Conservation (phyloP, 176 grass and related monocot species). For the Hyparrhenia diplandra region DNA sequence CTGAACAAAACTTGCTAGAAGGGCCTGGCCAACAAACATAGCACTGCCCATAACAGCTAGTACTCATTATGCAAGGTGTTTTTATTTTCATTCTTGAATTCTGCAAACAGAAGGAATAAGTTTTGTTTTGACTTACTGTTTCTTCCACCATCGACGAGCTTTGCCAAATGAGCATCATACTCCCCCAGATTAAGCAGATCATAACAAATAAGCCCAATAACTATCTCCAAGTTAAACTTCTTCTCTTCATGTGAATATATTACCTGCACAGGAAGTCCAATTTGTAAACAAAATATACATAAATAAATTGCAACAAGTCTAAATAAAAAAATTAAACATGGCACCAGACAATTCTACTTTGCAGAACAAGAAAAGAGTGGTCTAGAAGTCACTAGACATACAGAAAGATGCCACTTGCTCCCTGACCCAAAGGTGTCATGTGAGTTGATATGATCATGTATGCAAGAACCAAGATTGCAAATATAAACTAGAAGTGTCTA, state of each 20-base stretch:
- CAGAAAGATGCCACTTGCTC: neutral
- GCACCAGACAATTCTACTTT: neutral
- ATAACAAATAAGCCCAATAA: constrained; percentile 72
- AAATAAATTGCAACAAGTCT: neutral
- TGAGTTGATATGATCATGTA: neutral
- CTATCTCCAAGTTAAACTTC: constrained; percentile 81
- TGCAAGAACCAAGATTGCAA: neutral
- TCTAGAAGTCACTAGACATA: neutral
- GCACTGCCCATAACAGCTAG: neutral
- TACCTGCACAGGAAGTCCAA: constrained; percentile 54
- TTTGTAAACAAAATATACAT: neutral
- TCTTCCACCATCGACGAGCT: constrained; percentile 89
- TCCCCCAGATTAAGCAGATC: constrained; percentile 85
- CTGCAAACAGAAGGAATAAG: neutral
- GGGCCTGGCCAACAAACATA: neutral
- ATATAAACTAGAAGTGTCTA: neutral
- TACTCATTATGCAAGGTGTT: neutral
- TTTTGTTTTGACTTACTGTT: constrained; percentile 63
- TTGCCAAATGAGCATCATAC: constrained; percentile 84
- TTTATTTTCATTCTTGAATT: neutral
- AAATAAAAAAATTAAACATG: neutral
- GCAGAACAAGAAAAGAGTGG: neutral
- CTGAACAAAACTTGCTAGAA: neutral
- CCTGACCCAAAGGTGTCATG: neutral
- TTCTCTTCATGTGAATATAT: constrained; percentile 89